phyloP scores from a whole-genome alignment of 257 asterid genomes.

The Capsicum rhomboideum region DNA sequence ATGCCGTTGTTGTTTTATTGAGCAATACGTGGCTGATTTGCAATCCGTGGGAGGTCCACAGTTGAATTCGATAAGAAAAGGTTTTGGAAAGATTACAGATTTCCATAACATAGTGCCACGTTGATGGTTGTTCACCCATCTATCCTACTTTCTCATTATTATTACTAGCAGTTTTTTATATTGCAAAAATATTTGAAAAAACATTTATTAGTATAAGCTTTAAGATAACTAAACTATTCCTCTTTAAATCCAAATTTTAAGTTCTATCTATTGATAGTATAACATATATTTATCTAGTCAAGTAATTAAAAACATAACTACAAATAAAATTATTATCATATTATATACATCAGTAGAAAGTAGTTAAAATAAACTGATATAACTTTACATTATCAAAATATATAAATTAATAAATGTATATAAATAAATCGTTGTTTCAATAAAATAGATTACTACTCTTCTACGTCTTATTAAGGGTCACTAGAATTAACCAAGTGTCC shows the following conservation, averaged over 20 bases:
- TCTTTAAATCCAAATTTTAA: no score
- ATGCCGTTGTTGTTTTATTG: not conserved
- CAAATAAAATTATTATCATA: no score
- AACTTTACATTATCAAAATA: no score
- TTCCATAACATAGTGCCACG: not conserved
- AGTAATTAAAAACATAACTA: no score
- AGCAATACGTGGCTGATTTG: not conserved
- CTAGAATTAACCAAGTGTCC: not conserved
- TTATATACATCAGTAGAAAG: no score
- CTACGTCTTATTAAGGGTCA: not conserved
- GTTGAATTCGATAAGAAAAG: not conserved
- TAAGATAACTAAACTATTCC: no score
- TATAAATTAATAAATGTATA: not conserved
- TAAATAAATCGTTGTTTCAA: not conserved
- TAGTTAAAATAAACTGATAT: no score
- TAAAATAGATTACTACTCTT: not conserved
- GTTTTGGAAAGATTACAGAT: not conserved
- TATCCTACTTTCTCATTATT: not conserved
- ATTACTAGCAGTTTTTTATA: not conserved
- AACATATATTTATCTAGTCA: no score
- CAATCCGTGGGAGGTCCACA: not conserved
- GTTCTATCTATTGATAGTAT: no score
- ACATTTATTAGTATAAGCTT: no score
- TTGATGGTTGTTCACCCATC: not conserved
- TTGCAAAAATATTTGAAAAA: not conserved